phyloP scores from a whole-genome alignment of 805 yeast genomes.

The Candida argentea region DNA sequence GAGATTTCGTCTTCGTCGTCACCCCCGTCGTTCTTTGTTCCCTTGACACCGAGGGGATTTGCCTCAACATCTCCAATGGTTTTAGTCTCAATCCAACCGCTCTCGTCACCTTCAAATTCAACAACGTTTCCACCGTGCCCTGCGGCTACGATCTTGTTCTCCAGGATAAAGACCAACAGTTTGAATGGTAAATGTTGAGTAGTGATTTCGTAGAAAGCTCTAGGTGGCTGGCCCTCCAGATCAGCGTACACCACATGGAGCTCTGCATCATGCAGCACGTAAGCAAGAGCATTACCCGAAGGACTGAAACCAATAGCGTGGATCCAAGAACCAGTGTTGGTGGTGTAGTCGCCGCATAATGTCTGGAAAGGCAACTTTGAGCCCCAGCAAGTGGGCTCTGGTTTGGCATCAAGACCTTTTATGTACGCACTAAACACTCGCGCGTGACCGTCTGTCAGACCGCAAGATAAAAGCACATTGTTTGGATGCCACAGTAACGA shows the following conservation, averaged over 20 bases:
- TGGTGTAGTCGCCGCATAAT: constrained; percentile 67
- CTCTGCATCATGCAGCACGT: constrained; percentile 81
- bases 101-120: constrained; percentile 61
- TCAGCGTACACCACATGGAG: constrained; percentile 70
- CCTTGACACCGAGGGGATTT: constrained; percentile 34
- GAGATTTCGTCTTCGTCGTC: constrained; percentile 47
- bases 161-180: constrained; percentile 59
- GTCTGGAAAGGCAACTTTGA: constrained; percentile 91
- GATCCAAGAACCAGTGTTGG: constrained; percentile 76
- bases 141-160: constrained; percentile 66
- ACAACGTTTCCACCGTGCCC: constrained; percentile 92
- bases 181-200: constrained; percentile 75
- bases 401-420: constrained; percentile 81
- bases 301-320: constrained; percentile 86
- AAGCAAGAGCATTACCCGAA: constrained; percentile 66
- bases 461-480: constrained; percentile 76
- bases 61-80: constrained; percentile 42
- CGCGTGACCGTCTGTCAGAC: constrained; percentile 89
- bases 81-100: constrained; percentile 53
- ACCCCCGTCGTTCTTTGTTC: constrained; percentile 14
- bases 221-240: constrained; percentile 56
- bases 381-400: constrained; percentile 84
- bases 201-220: constrained; percentile 44
- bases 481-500: constrained; percentile 90
- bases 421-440: constrained; percentile 83